Base-by-base conservation (phyloP, 805 yeast species). In the Cyberlindnera amylophila region DNA sequence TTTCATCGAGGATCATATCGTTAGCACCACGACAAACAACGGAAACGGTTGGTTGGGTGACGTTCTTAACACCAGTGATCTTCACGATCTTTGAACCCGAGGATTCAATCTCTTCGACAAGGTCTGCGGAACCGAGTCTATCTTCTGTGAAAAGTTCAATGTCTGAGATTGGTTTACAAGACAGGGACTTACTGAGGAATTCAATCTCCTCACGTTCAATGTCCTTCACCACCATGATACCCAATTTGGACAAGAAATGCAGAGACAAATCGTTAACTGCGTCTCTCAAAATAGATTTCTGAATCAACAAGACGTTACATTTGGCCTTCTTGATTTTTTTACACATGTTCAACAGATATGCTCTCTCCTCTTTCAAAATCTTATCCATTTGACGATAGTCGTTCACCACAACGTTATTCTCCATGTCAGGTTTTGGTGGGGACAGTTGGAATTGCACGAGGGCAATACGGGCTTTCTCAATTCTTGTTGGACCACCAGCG, bases 371-470 rank as follows among this genome's bases (percentile, higher is more conserved):
- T 62, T 95, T 93, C 62, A 93, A 74, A 55, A 93, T 93, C 70
- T 91, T 93, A 67, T 93, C 99, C 99, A 93, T 93, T 68, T 93
- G 99, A 67, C 99, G 80, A 71, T 93, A 93, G 66, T 93, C 99
- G 61, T 86, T 93, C 42, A 93, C 98, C 44, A 93, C 96, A 38
- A 93, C 91, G 62, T 90, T 91, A 66, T 93, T 93, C 70, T 93
- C 99, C 84, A 95, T 57, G 34, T 76, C 72, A 86, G 99, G 72
- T 86, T 93, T 71, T 89, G 99, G 59, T 86, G 78, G 97, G 77
- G 32, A 98, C 86, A 69, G 88, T 88, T 35, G 99, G 95, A 63
- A 93, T 82, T 55, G 95, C 70, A 59, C 59, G 86, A 76, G 23
- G 86, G 98, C 61, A 88, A 93, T 88, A 52, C 75, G 77, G 13